Percentiles rank a stretch among this genome's conserved stretches.
phyloP scores from a whole-genome alignment of 2,329 filamentous ascomycete genomes.

The Fusarium decemcellulare region DNA sequence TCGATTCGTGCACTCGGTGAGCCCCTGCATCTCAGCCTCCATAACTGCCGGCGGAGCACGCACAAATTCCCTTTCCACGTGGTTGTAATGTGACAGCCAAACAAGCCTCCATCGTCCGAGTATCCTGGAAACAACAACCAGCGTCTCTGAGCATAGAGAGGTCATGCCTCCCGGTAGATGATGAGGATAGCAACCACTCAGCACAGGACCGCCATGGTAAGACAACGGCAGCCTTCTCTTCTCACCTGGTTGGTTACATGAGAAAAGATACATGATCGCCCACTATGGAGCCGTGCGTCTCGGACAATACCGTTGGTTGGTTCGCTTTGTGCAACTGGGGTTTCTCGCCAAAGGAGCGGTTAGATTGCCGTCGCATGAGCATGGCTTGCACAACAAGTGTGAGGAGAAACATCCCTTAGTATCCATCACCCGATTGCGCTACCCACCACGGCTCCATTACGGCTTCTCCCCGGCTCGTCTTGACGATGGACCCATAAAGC shows the following conservation, averaged over 20 bases:
- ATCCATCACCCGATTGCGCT: constrained; percentile 3
- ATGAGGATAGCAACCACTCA: not conserved
- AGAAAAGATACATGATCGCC: not conserved
- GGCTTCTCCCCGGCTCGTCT: constrained; percentile 35
- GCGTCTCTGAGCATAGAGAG: not conserved
- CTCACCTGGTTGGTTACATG: not conserved
- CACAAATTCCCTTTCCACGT: constrained; percentile 12
- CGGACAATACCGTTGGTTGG: not conserved
- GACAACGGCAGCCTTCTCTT: not conserved
- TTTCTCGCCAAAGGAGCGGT: constrained; percentile 6
- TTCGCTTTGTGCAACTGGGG: not conserved
- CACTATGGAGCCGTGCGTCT: constrained; percentile 1
- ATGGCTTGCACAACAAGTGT: constrained; percentile 8
- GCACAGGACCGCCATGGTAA: not conserved
- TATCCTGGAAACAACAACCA: not conserved
- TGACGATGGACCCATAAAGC: constrained; percentile 8
- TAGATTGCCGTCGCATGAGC: constrained; percentile 8
- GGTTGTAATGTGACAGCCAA: constrained; percentile 5
- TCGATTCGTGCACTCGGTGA: not conserved
- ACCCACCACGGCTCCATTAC: constrained; percentile 29
- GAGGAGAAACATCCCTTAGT: not conserved
- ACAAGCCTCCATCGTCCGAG: not conserved
- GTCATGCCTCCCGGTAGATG: not conserved
- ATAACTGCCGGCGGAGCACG: constrained; percentile 11
- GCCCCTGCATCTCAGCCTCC: constrained; percentile 9